A percentile compares a stretch with the other conserved stretches of the same genome.
Conservation (phyloP, 1,284 basidiomycete species). For the Tilletia caries region DNA sequence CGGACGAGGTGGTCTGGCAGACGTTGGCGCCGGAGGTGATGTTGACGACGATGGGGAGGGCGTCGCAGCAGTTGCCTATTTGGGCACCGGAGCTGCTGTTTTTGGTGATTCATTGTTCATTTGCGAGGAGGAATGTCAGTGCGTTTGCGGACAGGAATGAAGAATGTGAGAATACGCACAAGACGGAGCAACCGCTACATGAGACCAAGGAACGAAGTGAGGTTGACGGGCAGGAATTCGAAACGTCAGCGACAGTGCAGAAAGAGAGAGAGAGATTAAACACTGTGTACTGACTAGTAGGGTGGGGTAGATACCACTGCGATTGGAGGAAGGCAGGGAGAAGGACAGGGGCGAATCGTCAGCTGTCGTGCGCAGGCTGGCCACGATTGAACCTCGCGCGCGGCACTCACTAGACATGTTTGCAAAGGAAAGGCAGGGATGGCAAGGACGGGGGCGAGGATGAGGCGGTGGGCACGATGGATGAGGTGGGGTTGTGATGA, state of each 20-base stretch:
- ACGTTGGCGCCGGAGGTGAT: constrained; percentile 12
- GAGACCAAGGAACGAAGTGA: too few relatives aligned
- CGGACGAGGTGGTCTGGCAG: constrained; percentile 12
- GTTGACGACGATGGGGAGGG: not conserved
- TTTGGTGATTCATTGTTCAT: too few relatives aligned
- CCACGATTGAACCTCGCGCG: not conserved
- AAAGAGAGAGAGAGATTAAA: not conserved
- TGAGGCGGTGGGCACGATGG: constrained; percentile 29
- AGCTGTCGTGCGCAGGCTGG: not conserved
- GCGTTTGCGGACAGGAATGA: not conserved
- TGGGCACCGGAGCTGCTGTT: not conserved
- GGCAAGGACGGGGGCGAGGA: constrained; percentile 54
- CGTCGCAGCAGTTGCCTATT: constrained; percentile 9
- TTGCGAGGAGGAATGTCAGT: too few relatives aligned
- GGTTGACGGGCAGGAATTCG: not conserved
- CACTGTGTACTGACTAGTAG: constrained; percentile 13
- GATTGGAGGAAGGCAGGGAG: not conserved
- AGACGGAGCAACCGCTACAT: constrained; percentile 4
- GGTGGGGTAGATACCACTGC: constrained; percentile 5
- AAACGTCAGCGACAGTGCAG: not conserved
- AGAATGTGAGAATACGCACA: not conserved
- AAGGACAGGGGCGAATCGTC: constrained; percentile 52
- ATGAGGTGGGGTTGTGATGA: not conserved
- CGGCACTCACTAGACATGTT: not conserved
- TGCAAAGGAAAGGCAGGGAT: not conserved